Base-by-base conservation (phyloP, 2,329 filamentous ascomycete genomes). In the Cladorrhinum sp. region DNA sequence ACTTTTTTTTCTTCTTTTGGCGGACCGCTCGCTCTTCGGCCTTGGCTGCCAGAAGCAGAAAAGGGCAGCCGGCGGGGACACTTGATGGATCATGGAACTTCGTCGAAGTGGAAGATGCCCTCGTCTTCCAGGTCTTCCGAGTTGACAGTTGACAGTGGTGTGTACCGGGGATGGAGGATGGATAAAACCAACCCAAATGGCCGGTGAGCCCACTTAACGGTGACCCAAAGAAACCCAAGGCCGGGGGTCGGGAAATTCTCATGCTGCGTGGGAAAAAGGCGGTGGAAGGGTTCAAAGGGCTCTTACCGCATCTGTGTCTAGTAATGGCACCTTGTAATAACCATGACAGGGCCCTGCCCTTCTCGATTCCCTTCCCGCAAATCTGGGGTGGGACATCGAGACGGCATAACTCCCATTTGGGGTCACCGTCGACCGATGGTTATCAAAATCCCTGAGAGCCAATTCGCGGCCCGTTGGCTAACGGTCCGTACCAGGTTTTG, bases 401-500 rank as follows among this genome's bases (percentile, higher is more conserved):
- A 46, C 62, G 65, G 65, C 61, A 59, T 62, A 26, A 59, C 18
- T 61, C 64, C 59, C 28, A 36, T 57, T 66, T 57, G 62, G 55
- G 53, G 23, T 48, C 61, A 46, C 56, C 49, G 24, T 55, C 57
- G 61, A 52, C 61, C 46, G 59, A 49, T 59, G 62, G 42, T 58
- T 61, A 57, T 64, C 61, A 64, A 46, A 57, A 64, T 53, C 62
- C 60, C 53, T 59, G 63, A 64, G 60, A 51, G 55, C 58, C 55
- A 62, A 63, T 64, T 63, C 63, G 64, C 65, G 65, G 67, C 63
- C 67, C 67, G 67, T 66, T 62, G 55, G 58, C 59, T 52, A 67
- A 67, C 64, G 62, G 64, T 63, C 65, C 63, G 63, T 52, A 62
- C 65, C 62, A 64, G 62, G 60, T 61, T 61, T 57, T 39, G 30